Evolutionary conservation across 163 green algal species (phyloP).

Genomic region (Scenedesmus sp.): DNA sequence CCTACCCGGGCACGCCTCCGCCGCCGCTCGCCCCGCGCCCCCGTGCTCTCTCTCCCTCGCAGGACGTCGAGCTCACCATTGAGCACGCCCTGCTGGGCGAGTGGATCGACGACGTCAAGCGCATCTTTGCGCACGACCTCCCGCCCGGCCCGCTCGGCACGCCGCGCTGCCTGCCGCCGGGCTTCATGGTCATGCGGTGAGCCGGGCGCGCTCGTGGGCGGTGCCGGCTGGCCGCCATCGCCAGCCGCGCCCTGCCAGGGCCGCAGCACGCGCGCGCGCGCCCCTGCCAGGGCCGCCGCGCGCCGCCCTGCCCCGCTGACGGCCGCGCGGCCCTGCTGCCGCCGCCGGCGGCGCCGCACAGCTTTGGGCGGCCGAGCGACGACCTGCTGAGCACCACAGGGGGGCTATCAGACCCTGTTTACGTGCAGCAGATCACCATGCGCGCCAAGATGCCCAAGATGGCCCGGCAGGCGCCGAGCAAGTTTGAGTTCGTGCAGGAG

Average conservation of each 20-base stretch:
- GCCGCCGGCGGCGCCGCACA: no score
- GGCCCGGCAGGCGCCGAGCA: background rate
- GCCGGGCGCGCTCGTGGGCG: no score
- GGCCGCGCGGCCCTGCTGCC: no score
- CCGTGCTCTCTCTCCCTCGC: no score
- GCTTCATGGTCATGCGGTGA: slow-evolving; percentile 12
- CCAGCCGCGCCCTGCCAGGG: no score
- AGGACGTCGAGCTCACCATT: slow-evolving; percentile 28
- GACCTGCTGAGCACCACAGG: background rate
- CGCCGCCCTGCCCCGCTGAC: no score
- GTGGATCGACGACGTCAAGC: background rate
- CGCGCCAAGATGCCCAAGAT: background rate
- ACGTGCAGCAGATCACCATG: background rate
- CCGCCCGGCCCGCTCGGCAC: background rate
- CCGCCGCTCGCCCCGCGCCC: no score
- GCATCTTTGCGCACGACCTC: background rate
- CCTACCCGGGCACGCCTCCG: no score
- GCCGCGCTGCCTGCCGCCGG: slow-evolving; percentile 5
- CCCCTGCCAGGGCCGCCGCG: no score
- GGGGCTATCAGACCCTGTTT: background rate
- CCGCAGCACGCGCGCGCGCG: no score
- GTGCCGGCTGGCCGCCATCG: no score
- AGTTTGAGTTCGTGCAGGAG: slow-evolving; percentile 8
- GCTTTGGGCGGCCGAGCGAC: background rate
- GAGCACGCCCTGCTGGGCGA: background rate